A percentile compares a stretch with the other conserved stretches of the same genome.
These are phyloP conservation scores for Erucastrum elatum DNA, from an alignment of 345 rosid genomes.

Conservation along the genomic window DNA sequence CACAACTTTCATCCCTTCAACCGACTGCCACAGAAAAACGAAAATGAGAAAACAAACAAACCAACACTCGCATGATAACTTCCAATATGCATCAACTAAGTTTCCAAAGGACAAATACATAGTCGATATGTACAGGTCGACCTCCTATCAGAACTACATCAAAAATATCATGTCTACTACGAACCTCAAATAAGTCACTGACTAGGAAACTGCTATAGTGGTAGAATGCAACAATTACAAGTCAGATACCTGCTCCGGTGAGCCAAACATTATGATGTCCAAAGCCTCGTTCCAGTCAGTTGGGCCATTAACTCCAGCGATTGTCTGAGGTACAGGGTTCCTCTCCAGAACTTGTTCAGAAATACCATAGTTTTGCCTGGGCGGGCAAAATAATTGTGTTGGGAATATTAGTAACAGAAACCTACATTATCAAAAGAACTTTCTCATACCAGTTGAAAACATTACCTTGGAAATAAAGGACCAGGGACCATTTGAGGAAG, in stretches of 20 bases:
- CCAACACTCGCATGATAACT: constrained; percentile 15
- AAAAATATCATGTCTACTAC: constrained; percentile 4
- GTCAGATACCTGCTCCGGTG: constrained; percentile 84
- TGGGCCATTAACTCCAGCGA: constrained; percentile 60
- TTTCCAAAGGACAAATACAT: constrained; percentile 1
- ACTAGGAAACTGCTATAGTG: constrained; percentile 5
- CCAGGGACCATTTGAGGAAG: constrained; percentile 63
- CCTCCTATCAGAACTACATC: constrained; percentile 3
- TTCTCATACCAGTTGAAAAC: constrained; percentile 11
- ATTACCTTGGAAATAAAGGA: constrained; percentile 58
- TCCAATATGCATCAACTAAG: constrained; percentile 8
- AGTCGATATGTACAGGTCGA: not conserved
- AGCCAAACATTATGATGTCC: constrained; percentile 86
- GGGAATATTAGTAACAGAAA: constrained; percentile 20
- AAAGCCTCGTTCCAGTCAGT: constrained; percentile 97
- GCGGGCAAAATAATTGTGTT: constrained; percentile 12
- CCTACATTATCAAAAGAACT: constrained; percentile 8
- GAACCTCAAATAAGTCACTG: constrained; percentile 5
- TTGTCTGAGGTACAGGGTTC: constrained; percentile 51
- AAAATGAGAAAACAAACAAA: constrained; percentile 15
- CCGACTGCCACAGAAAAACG: constrained; percentile 64
- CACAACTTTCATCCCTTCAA: constrained; percentile 99
- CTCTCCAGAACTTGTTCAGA: constrained; percentile 71
- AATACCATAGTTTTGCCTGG: constrained; percentile 67
- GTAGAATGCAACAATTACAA: constrained; percentile 1